phyloP scores from a whole-genome alignment of 2,329 filamentous ascomycete species.

The Ramichloridium luteum region DNA sequence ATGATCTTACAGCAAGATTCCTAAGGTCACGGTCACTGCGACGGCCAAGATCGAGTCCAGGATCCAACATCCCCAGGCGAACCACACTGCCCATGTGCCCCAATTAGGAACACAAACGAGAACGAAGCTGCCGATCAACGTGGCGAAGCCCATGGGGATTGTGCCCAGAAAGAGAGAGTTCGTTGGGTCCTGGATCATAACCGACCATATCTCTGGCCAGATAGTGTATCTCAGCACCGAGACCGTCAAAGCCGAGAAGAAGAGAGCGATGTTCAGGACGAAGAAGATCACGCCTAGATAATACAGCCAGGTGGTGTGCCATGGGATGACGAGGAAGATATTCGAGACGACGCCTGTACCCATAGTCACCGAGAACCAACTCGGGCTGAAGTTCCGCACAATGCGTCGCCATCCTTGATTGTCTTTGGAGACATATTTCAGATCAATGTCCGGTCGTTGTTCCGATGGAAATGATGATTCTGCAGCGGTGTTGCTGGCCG shows the following conservation, averaged over 20 bases:
- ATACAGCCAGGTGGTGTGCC: constrained; percentile 45
- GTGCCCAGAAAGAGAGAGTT: constrained; percentile 54
- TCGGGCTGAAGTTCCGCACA: constrained; percentile 21
- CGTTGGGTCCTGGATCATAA: constrained; percentile 54
- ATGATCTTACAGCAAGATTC: constrained; percentile 29
- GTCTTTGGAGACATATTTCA: no score
- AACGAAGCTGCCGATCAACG: constrained; percentile 19
- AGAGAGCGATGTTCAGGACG: constrained; percentile 42
- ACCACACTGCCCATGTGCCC: constrained; percentile 33
- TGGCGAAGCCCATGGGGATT: constrained; percentile 23
- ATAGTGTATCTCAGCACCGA: constrained; percentile 49
- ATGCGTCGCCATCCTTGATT: constrained; percentile 19
- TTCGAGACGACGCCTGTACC: constrained; percentile 57
- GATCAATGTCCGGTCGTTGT: no score
- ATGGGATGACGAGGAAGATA: constrained; percentile 50
- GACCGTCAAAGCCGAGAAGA: constrained; percentile 31
- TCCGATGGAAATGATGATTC: no score
- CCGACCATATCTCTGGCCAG: constrained; percentile 53
- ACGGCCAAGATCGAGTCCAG: constrained; percentile 35
- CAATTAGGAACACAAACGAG: constrained; percentile 20
- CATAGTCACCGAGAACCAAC: constrained; percentile 32
- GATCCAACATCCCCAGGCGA: constrained; percentile 39
- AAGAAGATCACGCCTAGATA: constrained; percentile 51
- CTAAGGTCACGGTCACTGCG: constrained; percentile 17
- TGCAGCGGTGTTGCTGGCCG: no score